phyloP scores from a whole-genome alignment of 2,329 filamentous ascomycete species.

The Ceratocystiopsis brevicomis region DNA sequence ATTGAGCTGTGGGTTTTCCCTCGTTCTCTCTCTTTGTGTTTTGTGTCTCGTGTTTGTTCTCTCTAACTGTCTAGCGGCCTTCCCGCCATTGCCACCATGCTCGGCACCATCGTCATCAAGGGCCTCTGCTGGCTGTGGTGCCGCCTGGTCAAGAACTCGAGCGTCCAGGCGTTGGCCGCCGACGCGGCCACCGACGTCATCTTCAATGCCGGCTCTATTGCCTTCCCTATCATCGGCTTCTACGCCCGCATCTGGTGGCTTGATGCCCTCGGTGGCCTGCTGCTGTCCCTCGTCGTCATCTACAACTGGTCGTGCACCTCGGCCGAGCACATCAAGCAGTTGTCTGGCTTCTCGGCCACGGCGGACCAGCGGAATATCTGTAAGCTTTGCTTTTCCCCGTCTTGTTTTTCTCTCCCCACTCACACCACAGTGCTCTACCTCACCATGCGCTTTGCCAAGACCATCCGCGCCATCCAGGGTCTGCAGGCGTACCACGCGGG shows the following conservation, averaged over 20 bases:
- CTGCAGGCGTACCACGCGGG: slow-evolving; percentile 71
- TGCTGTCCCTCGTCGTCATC: slow-evolving; percentile 65
- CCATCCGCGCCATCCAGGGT: slow-evolving; percentile 71
- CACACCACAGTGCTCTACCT: slow-evolving; percentile 48
- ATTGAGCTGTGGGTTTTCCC: slow-evolving; percentile 41
- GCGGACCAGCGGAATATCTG: slow-evolving; percentile 65
- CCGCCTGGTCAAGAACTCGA: slow-evolving; percentile 67
- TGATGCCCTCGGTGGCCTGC: slow-evolving; percentile 57
- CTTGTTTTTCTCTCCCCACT: neutral
- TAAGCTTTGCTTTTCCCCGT: slow-evolving; percentile 11
- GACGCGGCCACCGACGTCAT: slow-evolving; percentile 41
- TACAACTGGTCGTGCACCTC: slow-evolving; percentile 61
- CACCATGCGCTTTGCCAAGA: slow-evolving; percentile 82
- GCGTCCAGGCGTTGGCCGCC: slow-evolving; percentile 53
- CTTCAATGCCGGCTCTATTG: slow-evolving; percentile 77
- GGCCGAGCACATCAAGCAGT: slow-evolving; percentile 57
- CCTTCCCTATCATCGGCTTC: slow-evolving; percentile 67
- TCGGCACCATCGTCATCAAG: slow-evolving; percentile 64
- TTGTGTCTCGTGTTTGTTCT: neutral
- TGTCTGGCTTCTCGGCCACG: slow-evolving; percentile 60
- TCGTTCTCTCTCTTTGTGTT: too few species aligned
- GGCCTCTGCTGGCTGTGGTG: slow-evolving; percentile 75
- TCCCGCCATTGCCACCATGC: slow-evolving; percentile 64
- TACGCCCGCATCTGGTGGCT: slow-evolving; percentile 69
- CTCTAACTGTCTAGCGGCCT: slow-evolving; percentile 22